Evolutionary conservation across 2,329 filamentous ascomycete genomes (phyloP), one percentile per base, ranked within the genome.

Genomic region (Fusarium sp.): DNA sequence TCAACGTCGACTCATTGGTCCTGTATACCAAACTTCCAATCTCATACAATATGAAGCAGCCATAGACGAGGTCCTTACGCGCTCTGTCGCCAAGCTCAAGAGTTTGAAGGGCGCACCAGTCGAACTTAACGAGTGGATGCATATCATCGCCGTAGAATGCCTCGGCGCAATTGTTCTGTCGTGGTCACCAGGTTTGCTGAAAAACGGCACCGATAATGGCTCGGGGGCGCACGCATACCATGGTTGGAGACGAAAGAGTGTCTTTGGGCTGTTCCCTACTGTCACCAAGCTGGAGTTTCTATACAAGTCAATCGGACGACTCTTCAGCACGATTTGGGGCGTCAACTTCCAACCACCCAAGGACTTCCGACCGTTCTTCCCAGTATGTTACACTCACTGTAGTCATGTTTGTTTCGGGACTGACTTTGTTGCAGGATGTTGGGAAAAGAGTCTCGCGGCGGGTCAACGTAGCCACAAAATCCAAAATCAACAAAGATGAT

Each of bases 91-190:
- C 4, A 79, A 77, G 26, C 66, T 87, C 0, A 74, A 71, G 6
- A 56, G 60, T 0, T 70, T 84, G 2, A 45, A 78, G 1, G 82
- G 82, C 0, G 68, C 72, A 2, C 77, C 81, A 28, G 70, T 86
- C 6, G 83, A 86, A 56, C 70, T 87, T 19, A 83, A 83, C 50
- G 81, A 85, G 54, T 87, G 84, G 84, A 86, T 86, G 84, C 84
- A 87, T 73, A 86, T 87, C 56, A 76, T 85, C 19, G 81, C 79
- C 2, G 83, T 87, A 30, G 84, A 87, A 63, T 85, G 81, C 22
- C 80, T 87, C 4, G 81, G 82, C 1, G 83, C 83, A 1, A 73
- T 81, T 3, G 83, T 86, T 1, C 74, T 87, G 2, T 83, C 83
- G 0, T 86, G 84, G 84, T 85, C 84, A 0, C 84, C 84, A 0